Evolutionary conservation across 1,284 basidiomycete species (phyloP).

Genomic region (Somion occarium): DNA sequence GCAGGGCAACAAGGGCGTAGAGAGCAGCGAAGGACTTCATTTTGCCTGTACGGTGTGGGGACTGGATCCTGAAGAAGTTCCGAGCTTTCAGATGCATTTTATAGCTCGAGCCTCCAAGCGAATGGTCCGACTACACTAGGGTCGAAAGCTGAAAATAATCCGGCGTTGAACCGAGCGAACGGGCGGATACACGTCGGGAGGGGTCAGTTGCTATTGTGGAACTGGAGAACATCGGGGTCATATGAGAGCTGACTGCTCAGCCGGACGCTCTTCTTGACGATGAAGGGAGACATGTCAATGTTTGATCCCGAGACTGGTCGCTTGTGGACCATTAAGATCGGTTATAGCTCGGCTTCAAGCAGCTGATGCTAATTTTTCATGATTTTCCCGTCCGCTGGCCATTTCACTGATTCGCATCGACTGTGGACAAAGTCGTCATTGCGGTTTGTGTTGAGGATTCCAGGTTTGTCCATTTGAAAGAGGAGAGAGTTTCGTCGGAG

Average conservation of each 20-base stretch:
- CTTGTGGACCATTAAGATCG: background rate
- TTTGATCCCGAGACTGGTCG: background rate
- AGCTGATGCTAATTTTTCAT: background rate
- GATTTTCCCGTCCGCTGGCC: background rate
- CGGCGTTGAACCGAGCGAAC: slow-evolving; percentile 38
- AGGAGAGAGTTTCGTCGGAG: background rate
- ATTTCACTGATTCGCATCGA: background rate
- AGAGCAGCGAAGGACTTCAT: slow-evolving; percentile 46
- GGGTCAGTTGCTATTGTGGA: slow-evolving; percentile 18
- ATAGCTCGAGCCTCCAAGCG: slow-evolving; percentile 2
- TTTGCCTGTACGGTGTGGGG: slow-evolving; percentile 16
- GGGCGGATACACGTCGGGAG: slow-evolving; percentile 43
- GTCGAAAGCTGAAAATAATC: slow-evolving; percentile 24
- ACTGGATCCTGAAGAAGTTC: slow-evolving; percentile 8
- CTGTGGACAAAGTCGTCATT: background rate
- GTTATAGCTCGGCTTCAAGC: background rate
- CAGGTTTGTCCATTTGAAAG: background rate
- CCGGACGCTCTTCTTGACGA: slow-evolving; percentile 11
- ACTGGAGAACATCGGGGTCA: slow-evolving; percentile 15
- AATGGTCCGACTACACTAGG: slow-evolving; percentile 7
- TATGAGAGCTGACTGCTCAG: slow-evolving; percentile 13
- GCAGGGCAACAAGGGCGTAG: slow-evolving; percentile 39
- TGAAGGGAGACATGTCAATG: background rate
- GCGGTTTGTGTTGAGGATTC: background rate
- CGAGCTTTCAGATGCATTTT: slow-evolving; percentile 4